Percentiles rank a stretch among this genome's conserved stretches.
Conservation (phyloP, 2,329 filamentous ascomycete species). For the Ceratocystis variospora region DNA sequence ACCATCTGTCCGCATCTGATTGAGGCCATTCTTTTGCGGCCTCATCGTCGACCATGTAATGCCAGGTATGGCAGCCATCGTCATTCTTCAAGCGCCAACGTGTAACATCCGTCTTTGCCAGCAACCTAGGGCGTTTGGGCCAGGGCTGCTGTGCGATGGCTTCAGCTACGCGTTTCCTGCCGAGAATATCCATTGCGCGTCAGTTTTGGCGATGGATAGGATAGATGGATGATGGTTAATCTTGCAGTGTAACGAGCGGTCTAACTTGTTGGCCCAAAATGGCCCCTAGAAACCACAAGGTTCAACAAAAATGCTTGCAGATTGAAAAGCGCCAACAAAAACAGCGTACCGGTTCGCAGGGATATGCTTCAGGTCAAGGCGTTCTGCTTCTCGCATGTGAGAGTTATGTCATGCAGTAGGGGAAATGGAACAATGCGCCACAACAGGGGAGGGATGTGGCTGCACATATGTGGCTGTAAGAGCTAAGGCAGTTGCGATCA, state of each 20-base stretch:
- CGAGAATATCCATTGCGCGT: constrained; percentile 19
- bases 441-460: background rate
- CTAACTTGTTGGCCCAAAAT: background rate
- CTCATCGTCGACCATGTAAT: constrained; percentile 66
- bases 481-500: background rate
- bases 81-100: constrained; percentile 74
- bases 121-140: constrained; percentile 36
- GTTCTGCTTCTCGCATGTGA: background rate
- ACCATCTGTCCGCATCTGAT: constrained; percentile 77
- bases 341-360: background rate
- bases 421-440: background rate
- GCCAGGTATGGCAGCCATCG: constrained; percentile 80
- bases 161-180: constrained; percentile 33
- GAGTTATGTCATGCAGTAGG: background rate
- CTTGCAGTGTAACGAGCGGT: background rate
- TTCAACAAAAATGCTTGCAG: background rate
- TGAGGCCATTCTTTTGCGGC: constrained; percentile 70
- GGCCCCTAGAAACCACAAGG: too few relatives aligned
- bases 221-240: background rate
- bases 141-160: constrained; percentile 26
- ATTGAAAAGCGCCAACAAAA: background rate
- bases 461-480: constrained; percentile 5
- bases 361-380: background rate
- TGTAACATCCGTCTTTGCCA: constrained; percentile 57
- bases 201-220: background rate